Evolutionary conservation across 495 filamentous ascomycete genomes (phyloP), one percentile per base, ranked within the genome.

Genomic region (Aspergillus wentii): DNA sequence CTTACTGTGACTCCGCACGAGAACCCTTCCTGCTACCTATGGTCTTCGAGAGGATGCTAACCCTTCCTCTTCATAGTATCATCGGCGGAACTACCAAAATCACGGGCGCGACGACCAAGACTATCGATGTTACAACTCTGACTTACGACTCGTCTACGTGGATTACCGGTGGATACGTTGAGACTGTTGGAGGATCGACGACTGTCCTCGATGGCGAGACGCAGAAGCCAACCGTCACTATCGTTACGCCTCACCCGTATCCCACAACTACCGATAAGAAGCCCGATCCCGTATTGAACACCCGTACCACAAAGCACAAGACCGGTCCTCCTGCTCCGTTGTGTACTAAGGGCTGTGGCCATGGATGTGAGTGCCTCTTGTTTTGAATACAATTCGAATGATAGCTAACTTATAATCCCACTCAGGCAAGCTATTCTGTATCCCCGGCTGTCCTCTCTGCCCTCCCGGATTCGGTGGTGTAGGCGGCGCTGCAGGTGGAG

Each of bases 181-280:
- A 31, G 8, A 31, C 9, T 10, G 6, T 8, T 6, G 29, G 29
- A 10, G 29, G 29, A 10, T 11, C 18, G 17, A 21, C 18, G 8
- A 35, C 15, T 6, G 18, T 19, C 33, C 3, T 22, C 6, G 6
- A 14, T 13, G 33, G 33, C 3, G 23, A 17, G 8, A 21, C 15
- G 4, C 18, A 9, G n/a, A 9, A 7, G 5, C 33, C 33, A 21
- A 14, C 18, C 8, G 23, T 19, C 33, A 35, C 33, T 4, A 35
- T 19, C 17, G 18, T 35, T 19, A 35, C 33, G 11, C 33, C 33
- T 15, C 18, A 22, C 14, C 33, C 33, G 8, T 35, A 35, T 35
- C 33, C 33, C 3, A 35, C 33, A n/a, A 9, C 19, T 5, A 35
- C 7, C 6, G 5, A 4, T 9, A 22, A 4, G 3, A 35, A 3